Conservation (phyloP, 2,329 filamentous ascomycete genomes). For the Arthrinium phaeospermum region DNA sequence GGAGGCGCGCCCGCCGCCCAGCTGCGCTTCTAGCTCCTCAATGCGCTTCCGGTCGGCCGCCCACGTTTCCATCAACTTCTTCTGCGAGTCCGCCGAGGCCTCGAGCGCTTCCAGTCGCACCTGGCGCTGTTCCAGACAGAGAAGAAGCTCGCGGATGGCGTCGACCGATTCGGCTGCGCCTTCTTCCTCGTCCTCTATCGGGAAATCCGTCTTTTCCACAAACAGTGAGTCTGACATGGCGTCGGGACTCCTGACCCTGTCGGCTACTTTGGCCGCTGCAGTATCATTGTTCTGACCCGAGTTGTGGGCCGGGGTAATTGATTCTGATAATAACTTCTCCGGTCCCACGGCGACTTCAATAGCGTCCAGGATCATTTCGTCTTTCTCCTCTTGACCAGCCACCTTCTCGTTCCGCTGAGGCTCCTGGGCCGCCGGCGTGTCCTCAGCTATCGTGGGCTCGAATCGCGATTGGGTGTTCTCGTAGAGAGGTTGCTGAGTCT, state of each 20-base stretch:
- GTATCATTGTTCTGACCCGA: not conserved
- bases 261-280: not conserved
- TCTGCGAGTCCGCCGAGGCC: not conserved
- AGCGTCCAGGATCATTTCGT: not conserved
- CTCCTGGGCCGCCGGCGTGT: not conserved
- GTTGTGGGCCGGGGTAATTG: not conserved
- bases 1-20: not conserved
- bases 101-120: slow-evolving; percentile 16
- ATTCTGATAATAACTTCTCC: not conserved
- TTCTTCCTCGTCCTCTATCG: not conserved
- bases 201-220: not conserved
- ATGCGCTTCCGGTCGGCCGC: slow-evolving; percentile 7
- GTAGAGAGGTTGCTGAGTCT: not conserved
- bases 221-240: not conserved
- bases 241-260: not conserved
- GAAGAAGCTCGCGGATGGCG: slow-evolving; percentile 2
- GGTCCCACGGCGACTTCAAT: not conserved
- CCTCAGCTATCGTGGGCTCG: not conserved
- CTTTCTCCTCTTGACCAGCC: not conserved
- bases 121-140: slow-evolving; percentile 18
- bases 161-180: not conserved
- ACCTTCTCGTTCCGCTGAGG: not conserved
- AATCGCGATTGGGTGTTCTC: not conserved
- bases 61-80: not conserved
- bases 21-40: not conserved